Evolutionary conservation across 2,329 filamentous ascomycete genomes (phyloP), one percentile per base, ranked within the genome.

Genomic region (Trichoderma aggressivum): DNA sequence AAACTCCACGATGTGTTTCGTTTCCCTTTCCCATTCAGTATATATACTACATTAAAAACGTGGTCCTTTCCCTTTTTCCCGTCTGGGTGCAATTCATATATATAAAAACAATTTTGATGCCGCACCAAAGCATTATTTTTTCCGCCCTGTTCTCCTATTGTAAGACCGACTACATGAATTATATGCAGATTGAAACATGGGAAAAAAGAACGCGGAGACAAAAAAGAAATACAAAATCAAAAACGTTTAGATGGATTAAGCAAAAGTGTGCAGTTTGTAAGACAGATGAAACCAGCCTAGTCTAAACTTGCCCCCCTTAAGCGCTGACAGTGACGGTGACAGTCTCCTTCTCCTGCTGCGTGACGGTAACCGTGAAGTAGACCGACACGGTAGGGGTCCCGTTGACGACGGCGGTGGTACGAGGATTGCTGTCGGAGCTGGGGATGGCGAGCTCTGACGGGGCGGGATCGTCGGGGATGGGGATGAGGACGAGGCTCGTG

Each of bases 291-390:
- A 12, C 53, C 47, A 24, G 47, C 47, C n/a, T 24, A 53, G n/a
- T 43, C 5, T 10, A 66, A 53, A 53, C 11, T 7, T 50, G 43
- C n/a, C 43, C 36, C n/a, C 21, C 39, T 62, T 30, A 70, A 39
- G 47, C 39, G n/a, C 24, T 26, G 5, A 70, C 72, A 12, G 80
- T 77, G 21, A 80, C 72, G 5, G 80, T 82, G 10, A 79, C 77
- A 7, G 78, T 81, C 74, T 78, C 72, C 58, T 70, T 76, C 50
- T 76, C 75, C 64, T 75, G 78, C 3, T 80, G 75, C 24, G 80
- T 81, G 30, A 79, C 77, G 5, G 82, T 83, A 3, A 82, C 79
- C 5, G 81, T 82, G 32, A 81, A 75, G 71, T 75, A 80, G 12
- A 82, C 74, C 1, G 80, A 81, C 39, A 82, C 79, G 11, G 80